phyloP scores from a whole-genome alignment of 371 early-diverging fungal species.

The Rhizopus arrhizus region DNA sequence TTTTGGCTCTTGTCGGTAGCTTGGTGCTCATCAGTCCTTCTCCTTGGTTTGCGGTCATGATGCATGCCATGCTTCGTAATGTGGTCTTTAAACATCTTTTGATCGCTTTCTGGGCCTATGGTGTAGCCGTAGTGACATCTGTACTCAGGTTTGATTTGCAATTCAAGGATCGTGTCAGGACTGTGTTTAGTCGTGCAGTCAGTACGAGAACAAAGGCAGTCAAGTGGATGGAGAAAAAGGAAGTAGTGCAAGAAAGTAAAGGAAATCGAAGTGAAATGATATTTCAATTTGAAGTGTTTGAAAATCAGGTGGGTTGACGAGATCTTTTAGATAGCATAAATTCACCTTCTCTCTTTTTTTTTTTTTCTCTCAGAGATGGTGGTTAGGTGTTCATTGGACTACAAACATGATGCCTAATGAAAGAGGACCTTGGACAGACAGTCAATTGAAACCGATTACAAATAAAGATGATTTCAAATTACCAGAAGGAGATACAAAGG shows the following conservation, averaged over 20 bases:
- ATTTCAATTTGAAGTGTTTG: conserved; percentile 52
- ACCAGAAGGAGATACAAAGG: conserved; percentile 30
- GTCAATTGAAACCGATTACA: conserved; percentile 32
- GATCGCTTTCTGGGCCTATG: conserved; percentile 40
- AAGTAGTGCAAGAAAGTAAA: conserved; percentile 7
- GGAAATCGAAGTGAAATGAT: conserved; percentile 43
- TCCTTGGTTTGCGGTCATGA: conserved; percentile 30
- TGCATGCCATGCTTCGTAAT: conserved; percentile 22
- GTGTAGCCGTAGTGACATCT: conserved; percentile 23
- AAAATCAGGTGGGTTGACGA: conserved; percentile 37
- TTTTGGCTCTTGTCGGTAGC: conserved; percentile 29
- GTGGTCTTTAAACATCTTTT: conserved; percentile 22
- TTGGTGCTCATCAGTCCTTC: conserved; percentile 26
- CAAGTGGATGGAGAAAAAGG: conserved; percentile 4
- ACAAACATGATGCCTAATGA: conserved; percentile 54
- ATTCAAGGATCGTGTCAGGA: conserved; percentile 6
- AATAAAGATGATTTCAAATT: conserved; percentile 43
- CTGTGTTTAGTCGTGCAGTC: conserved; percentile 9
- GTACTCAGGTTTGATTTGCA: conserved; percentile 2
- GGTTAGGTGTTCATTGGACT: conserved; percentile 53
- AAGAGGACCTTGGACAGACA: conserved; percentile 45
- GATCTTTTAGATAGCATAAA: too few species aligned
- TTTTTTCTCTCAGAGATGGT: conserved; percentile 40
- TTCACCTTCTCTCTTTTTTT: not conserved
- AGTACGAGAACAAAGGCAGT: conserved; percentile 29